Evolutionary conservation across 805 yeast species (phyloP), one percentile per base, ranked within the genome.

Genomic region (Kluyveromyces lactis): DNA sequence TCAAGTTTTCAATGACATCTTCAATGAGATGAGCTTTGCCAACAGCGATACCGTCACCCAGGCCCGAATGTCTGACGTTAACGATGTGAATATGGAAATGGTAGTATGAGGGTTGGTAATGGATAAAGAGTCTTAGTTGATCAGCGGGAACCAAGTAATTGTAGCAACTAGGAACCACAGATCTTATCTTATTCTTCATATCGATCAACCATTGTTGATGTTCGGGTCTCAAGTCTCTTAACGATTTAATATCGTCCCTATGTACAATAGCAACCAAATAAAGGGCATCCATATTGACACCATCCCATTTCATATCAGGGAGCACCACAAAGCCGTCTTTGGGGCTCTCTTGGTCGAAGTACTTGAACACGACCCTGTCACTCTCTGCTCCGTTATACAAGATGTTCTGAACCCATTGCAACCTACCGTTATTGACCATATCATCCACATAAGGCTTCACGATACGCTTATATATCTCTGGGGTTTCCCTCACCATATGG

Each of bases 281-380:
- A 40, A 92, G 63, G 3, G 90, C 61, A 18, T 77, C 85, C 55
- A 81, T 48, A 21, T 77, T 76, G 36, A 69, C 64, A 3, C 83
- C 79, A 56, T 90, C 96, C 98, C 98, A 92, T 57, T 89, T 89
- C 94, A 90, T 85, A 60, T 90, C 97, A 0, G 97, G 97, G 31
- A 89, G 67, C 33, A 92, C 62, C 4, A 87, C 76, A 53, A 84
- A 86, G 15, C 89, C 87, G 31, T 55, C 57, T 0, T 51, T 47
- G 10, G 60, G 52, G 16, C 74, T 73, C 23, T 76, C 73, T 30
- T 61, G 62, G 9, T 56, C 54, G 11, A 56, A 52, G 45, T 86
- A 81, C 37, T 81, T 77, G 49, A 69, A 72, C 2, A 87, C 68
- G n/a, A 90, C 77, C 16, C 86, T 64, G 26, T 89, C 97, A 0